Base-by-base conservation (phyloP, 106 monocot species). In the Dioscorea alata region DNA sequence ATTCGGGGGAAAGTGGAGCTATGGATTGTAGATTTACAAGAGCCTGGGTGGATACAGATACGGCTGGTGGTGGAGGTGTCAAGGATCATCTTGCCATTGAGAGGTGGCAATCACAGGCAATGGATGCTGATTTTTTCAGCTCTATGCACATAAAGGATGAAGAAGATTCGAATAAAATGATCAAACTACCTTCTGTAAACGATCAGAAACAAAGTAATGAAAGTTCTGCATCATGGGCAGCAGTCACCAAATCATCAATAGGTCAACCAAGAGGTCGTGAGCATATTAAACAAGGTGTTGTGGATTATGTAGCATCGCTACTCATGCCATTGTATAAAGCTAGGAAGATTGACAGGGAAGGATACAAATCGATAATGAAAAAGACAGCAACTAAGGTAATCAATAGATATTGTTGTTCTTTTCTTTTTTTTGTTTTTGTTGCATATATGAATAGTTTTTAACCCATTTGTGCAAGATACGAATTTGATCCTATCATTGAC, bases 41-140 rank as follows among this genome's bases (percentile, higher is more conserved):
- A 68, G 99, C 99, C 33, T 99, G 99, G 99, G 87, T 99, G 72
- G 93, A 99, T 86, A 81, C 82, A 51, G 92, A 93, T 77, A 75
- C 65, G 23, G 73, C 69, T 77, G 79, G 87, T 60, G 79, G 62
- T 78, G 92, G 84, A 57, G 90, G 87, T n/a, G 81, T 93, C 32
- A 99, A 99, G 72, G 93, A 93, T 78, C 85, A 74, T 71, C 74
- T 78, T 73, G 87, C 92, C 14, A 92, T 99, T 77, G 99, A 99
- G 68, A 89, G 99, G 71, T 99, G 99, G 99, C 99, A 93, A 64
- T 83, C 80, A 32, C 88, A 99, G 69, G 89, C 99, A 63, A 90
- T 99, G 82, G 90, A 90, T 80, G 99, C 92, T 48, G 87, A 97
- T 49, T 90, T 89, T 75, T 89, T 69, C 48, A 76, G 28, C 31